Evolutionary conservation across 129 eudicot species (phyloP), one percentile per base, ranked within the genome.

Genomic region (Erigeron canadensis): DNA sequence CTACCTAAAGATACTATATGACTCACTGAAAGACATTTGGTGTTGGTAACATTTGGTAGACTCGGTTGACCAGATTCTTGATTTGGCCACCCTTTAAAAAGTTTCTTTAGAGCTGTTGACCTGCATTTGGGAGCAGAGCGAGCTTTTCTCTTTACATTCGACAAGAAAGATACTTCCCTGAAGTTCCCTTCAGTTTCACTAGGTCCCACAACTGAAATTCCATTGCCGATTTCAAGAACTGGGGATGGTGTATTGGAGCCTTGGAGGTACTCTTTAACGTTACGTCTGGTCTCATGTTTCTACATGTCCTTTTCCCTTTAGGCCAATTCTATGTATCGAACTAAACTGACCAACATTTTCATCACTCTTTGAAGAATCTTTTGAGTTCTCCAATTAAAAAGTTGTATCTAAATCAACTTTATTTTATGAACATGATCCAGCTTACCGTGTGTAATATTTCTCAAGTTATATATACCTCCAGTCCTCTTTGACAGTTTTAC

Each of bases 281-380:
- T 66, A 73, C 73, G 34, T 77, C 79, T 81, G 63, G 75, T 62
- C 74, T 72, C 65, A 51, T 50, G 22, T 47, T 56, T 28, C 57
- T 69, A 63, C 56, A 47, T 45, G 89, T 79, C 70, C 97, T 78
- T 86, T 84, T 88, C 85, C 77, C 67, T 78, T 83, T 88, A 16
- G 96, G 88, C 81, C 75, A 81, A 11, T 42, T 79, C 96, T 87
- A 87, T 23, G 50, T 11, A 65, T 83, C 75, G 4, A 81, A 75
- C 77, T 81, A 45, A 68, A 69, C 34, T 22, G 63, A 72, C 78
- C 74, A 40, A 45, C 61, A 34, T 61, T 55, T 50, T 45, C 69
- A 75, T 47, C 73, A 21, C 41, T 13, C 13, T 54, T 72, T 72
- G 75, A 67, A 48, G 44, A 18, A 23, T 75, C 72, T 41, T 51